Evolutionary conservation across 2,329 filamentous ascomycete species (phyloP), one percentile per base, ranked within the genome.

Genomic region (Penicillium sp.): DNA sequence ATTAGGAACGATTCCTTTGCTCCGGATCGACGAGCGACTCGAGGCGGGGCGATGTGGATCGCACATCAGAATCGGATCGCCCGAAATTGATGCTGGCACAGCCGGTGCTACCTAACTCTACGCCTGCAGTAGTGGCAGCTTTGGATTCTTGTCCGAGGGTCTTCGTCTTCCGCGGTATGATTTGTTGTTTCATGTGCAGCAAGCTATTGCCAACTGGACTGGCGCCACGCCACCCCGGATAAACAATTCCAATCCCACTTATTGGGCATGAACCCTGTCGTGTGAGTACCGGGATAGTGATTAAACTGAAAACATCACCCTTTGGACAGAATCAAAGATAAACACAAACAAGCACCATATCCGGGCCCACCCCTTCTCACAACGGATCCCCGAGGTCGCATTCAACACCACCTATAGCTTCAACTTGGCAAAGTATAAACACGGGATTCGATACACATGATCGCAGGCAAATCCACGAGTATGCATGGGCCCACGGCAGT

Each of bases 1-100:
- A 54, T 45, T 51, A 39, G 44, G 42, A 49, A 44, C 35, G 16
- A 33, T 42, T 50, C 37, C 45, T 30, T 39, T 6, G 9, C 27
- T 34, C 47, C 45, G 45, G 47, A 54, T 52, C 49, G 44, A 47
- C 49, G 36, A 22, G 44, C 41, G 22, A 6, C 37, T 16, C 25
- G 23, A 17, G 27, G 35, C 30, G 30, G 36, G 35, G 35, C 27
- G 25, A 28, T 15, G 32, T 18, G 28, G 32, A 43, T 40, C 34
- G 16, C 27, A 28, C 17, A 37, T 27, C 25, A 13, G 11, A 13
- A 22, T 31, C 32, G 11, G 20, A 44, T 30, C 28, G 18, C 18
- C 18, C 5, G 18, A 22, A 9, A 22, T 9, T 22, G n/a, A 22
- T 22, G 9, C 18, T n/a, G n/a, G 18, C 18, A 22, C 12, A 12